Evolutionary conservation across 306 rosid species (phyloP).

Genomic region (Ochetophila trinervis): DNA sequence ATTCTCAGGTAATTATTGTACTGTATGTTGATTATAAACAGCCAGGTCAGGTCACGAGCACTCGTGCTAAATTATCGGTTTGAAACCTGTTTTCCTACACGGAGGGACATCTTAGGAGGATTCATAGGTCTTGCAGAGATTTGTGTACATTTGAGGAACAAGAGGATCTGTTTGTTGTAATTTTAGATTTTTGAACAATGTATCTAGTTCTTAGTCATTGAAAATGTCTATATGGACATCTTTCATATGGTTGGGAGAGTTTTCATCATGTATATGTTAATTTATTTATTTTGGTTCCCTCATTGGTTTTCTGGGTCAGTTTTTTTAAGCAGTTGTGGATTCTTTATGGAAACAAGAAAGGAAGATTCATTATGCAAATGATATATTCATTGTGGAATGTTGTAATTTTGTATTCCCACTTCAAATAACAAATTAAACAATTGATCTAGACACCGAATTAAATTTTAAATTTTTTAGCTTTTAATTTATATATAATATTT

Average conservation of each 20-base stretch:
- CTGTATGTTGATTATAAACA: constrained; percentile 7
- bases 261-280: constrained; percentile 40
- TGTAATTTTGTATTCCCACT: neutral
- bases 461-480: too few relatives aligned
- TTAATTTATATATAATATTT: too few relatives aligned
- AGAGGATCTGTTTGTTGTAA: constrained; percentile 42
- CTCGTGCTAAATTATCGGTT: constrained; percentile 20
- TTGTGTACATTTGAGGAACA: constrained; percentile 48
- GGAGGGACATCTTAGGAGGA: constrained; percentile 14
- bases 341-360: constrained; percentile 16
- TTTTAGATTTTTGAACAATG: constrained; percentile 41
- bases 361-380: constrained; percentile 3
- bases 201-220: constrained; percentile 52
- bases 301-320: neutral
- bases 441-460: too few relatives aligned
- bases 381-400: neutral
- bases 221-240: constrained; percentile 37
- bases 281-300: neutral
- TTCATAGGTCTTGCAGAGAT: constrained; percentile 38
- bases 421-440: too few relatives aligned
- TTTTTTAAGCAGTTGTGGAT: constrained; percentile 12
- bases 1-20: constrained; percentile 6
- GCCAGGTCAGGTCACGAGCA: neutral
- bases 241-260: constrained; percentile 28
- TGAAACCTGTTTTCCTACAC: constrained; percentile 13